Percentiles rank a stretch among this genome's conserved stretches.
phyloP scores from a whole-genome alignment of 176 grass and related monocot genomes.

The Aechmea fasciata region DNA sequence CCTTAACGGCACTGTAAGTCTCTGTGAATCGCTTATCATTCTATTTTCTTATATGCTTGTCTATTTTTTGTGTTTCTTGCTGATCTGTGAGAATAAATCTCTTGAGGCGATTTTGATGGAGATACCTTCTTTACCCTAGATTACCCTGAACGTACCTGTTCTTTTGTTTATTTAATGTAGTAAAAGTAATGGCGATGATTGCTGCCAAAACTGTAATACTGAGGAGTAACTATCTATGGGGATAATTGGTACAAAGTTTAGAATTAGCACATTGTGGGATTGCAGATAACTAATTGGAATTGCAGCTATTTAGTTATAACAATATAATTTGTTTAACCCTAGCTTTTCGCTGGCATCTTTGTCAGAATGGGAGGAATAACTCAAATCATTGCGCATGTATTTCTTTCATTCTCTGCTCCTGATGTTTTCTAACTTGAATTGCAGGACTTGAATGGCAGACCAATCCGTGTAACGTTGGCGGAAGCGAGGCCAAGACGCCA shows the following conservation, averaged over 20 bases:
- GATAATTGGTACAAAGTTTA: neutral
- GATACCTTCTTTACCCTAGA: too few relatives aligned
- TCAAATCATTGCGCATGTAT: neutral
- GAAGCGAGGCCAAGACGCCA: constrained; percentile 65
- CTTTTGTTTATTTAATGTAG: neutral
- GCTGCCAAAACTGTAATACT: neutral
- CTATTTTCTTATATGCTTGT: constrained; percentile 1
- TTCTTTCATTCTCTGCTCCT: neutral
- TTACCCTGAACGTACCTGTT: too few relatives aligned
- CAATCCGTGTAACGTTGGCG: constrained; percentile 70
- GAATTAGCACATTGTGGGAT: neutral
- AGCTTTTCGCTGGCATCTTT: too few relatives aligned
- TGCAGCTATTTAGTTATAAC: too few relatives aligned
- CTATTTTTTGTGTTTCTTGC: too few relatives aligned
- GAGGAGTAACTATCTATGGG: neutral
- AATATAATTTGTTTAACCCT: too few relatives aligned
- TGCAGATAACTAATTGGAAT: neutral
- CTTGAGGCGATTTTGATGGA: too few relatives aligned
- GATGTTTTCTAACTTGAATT: neutral
- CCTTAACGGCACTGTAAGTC: constrained; percentile 76
- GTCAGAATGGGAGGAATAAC: neutral
- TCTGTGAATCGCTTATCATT: neutral
- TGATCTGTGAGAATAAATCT: too few relatives aligned
- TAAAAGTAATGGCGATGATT: neutral
- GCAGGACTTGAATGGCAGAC: constrained; percentile 81